phyloP scores from a whole-genome alignment of 768 basidiomycete genomes.

The Lactifluus subvellereus region DNA sequence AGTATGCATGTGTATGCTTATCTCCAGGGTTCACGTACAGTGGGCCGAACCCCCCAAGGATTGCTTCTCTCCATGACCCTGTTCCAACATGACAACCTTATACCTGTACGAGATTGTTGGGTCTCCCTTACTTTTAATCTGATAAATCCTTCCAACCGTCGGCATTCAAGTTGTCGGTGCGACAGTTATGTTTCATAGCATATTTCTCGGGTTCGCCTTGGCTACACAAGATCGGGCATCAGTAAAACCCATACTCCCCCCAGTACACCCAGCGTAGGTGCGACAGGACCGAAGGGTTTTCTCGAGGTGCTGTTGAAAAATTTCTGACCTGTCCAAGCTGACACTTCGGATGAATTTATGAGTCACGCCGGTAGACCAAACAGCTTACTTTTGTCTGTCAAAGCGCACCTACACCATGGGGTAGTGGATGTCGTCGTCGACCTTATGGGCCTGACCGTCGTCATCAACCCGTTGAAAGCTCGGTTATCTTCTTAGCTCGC shows the following conservation, averaged over 20 bases:
- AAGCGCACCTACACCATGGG: conserved; percentile 59
- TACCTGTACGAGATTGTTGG: conserved; percentile 11
- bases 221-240: conserved; percentile 38
- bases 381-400: conserved; percentile 48
- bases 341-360: conserved; percentile 1
- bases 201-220: conserved; percentile 41
- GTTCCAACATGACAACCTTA: conserved; percentile 17
- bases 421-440: conserved; percentile 60
- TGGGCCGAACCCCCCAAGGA: neutral
- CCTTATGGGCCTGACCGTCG: conserved; percentile 77
- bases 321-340: neutral
- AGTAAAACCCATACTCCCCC: conserved; percentile 1
- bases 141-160: conserved; percentile 8
- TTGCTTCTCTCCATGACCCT: conserved; percentile 21
- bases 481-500: too few species aligned
- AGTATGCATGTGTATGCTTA: too few species aligned
- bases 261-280: neutral
- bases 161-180: conserved; percentile 35
- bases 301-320: neutral
- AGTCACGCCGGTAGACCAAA: conserved; percentile 44
- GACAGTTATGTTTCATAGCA: conserved; percentile 45
- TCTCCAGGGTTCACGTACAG: too few species aligned
- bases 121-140: neutral
- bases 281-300: neutral
- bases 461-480: conserved; percentile 78